Conservation (phyloP, 129 eudicot species). For the Cynara cardunculus region DNA sequence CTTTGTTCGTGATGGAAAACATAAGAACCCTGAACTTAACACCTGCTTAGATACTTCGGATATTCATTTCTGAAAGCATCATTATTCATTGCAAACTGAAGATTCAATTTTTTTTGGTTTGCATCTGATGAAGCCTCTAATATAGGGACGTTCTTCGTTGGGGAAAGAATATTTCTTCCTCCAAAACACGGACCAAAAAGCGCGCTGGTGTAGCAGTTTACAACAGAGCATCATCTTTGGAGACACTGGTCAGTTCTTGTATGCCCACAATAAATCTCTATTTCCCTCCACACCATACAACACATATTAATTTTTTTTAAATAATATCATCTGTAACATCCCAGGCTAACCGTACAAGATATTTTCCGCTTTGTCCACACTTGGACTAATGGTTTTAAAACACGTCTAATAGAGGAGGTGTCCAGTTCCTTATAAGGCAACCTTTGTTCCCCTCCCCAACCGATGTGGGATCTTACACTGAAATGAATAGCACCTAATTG, state of each 20-base stretch:
- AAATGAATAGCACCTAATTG: not conserved
- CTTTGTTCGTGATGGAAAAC: not conserved
- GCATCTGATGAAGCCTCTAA: constrained; percentile 8
- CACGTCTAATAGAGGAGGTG: no score
- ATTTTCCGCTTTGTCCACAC: no score
- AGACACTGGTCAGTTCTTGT: constrained; percentile 74
- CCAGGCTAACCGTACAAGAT: no score
- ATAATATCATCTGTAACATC: no score
- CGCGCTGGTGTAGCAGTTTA: constrained; percentile 98
- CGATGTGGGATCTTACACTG: no score
- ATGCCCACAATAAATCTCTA: not conserved
- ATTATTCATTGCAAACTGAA: not conserved
- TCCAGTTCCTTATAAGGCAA: no score
- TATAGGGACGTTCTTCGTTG: constrained; percentile 79
- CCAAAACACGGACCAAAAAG: constrained; percentile 80
- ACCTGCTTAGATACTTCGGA: not conserved
- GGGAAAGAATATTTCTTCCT: constrained; percentile 79
- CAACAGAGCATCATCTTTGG: constrained; percentile 91
- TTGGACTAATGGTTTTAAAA: no score
- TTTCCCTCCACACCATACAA: not conserved
- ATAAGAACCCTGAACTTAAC: not conserved
- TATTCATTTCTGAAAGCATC: not conserved
- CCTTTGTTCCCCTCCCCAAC: no score
- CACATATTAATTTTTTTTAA: not conserved
- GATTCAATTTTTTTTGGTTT: not conserved